A percentile compares a stretch with the other conserved stretches of the same genome.
phyloP scores from a whole-genome alignment of 805 yeast genomes.

The Scheffersomyces amazonensis region DNA sequence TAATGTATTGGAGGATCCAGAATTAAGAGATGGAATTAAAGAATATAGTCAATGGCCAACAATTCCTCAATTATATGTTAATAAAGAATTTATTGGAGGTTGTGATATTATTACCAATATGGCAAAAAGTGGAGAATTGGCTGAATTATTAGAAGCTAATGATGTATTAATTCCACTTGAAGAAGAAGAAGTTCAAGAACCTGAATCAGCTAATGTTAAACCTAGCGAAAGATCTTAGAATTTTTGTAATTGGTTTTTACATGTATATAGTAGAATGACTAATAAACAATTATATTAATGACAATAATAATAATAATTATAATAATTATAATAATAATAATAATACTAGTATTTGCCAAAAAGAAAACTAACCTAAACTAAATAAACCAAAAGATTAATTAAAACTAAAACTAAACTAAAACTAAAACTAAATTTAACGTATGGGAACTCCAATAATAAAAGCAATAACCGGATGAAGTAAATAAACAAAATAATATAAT shows the following conservation, averaged over 20 bases:
- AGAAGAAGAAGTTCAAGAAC: conserved; percentile 32
- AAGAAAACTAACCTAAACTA: too few species aligned
- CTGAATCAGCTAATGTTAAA: conserved; percentile 25
- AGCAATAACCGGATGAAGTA: too few species aligned
- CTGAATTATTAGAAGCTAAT: conserved; percentile 76
- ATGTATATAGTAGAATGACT: neutral
- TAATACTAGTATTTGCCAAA: too few species aligned
- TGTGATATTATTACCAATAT: conserved; percentile 91
- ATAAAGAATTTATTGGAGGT: conserved; percentile 93
- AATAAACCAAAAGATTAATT: too few species aligned
- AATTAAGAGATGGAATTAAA: conserved; percentile 91
- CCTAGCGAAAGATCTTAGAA: conserved; percentile 31
- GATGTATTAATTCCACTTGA: conserved; percentile 81
- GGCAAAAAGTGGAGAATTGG: conserved; percentile 89
- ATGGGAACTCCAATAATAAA: too few species aligned
- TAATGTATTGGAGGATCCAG: conserved; percentile 92
- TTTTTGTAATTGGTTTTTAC: too few species aligned
- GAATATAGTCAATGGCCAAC: conserved; percentile 98
- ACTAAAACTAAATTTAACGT: too few species aligned
- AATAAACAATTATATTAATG: too few species aligned
- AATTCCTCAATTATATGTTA: conserved; percentile 91
- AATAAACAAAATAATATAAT: too few species aligned
- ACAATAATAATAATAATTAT: too few species aligned
- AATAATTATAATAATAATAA: too few species aligned
- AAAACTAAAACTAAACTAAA: too few species aligned